phyloP scores from a whole-genome alignment of 257 asterid genomes.

The Solanum acaule region DNA sequence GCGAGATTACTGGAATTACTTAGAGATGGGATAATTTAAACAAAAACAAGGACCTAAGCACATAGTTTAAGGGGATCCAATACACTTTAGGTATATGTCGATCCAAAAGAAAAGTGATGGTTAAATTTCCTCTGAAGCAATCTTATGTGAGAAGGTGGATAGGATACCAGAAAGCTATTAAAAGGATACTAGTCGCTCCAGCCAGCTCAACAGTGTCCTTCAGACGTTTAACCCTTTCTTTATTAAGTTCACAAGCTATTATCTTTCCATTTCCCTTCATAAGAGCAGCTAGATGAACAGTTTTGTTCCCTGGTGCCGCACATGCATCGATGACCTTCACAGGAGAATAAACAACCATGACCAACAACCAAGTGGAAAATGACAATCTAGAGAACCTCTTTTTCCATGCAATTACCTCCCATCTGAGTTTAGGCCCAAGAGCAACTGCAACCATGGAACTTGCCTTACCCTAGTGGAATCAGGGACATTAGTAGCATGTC shows the following conservation, averaged over 20 bases:
- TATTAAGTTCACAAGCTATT: constrained; percentile 85
- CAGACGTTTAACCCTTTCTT: constrained; percentile 61
- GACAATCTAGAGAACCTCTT: neutral
- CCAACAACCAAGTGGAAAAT: neutral
- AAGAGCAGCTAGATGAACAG: constrained; percentile 87
- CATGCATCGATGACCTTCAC: constrained; percentile 95
- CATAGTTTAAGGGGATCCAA: neutral
- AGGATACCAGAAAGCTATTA: neutral
- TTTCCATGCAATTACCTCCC: constrained; percentile 48
- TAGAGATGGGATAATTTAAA: neutral
- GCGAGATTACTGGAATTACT: neutral
- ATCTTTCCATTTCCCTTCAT: constrained; percentile 78
- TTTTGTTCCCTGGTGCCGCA: constrained; percentile 95
- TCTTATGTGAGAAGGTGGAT: neutral
- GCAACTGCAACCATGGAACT: constrained; percentile 91
- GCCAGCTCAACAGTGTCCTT: constrained; percentile 50
- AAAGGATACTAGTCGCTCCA: constrained; percentile 85
- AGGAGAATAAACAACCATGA: constrained; percentile 5
- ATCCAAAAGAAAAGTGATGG: neutral
- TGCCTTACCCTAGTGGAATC: constrained; percentile 62
- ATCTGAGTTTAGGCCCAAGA: constrained; percentile 74
- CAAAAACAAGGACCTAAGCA: neutral
- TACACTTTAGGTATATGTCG: neutral
- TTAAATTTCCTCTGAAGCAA: neutral
- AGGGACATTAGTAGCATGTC: neutral